Base-by-base conservation (phyloP, 2,329 filamentous ascomycete genomes). In the Pseudocercospora macadamiae region DNA sequence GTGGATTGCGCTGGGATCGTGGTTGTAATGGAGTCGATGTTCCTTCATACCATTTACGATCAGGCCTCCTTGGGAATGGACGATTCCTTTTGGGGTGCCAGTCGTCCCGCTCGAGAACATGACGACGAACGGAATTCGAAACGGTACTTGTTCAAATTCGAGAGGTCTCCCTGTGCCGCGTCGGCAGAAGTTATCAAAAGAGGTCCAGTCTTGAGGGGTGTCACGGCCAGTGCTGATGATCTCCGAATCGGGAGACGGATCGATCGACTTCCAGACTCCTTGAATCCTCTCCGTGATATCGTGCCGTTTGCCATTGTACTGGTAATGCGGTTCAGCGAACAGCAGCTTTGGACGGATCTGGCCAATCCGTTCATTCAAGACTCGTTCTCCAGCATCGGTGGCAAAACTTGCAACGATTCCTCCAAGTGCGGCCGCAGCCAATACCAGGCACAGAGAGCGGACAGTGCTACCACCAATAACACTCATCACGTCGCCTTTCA, bases 31-130 rank as follows among this genome's bases (percentile, higher is more conserved):
- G 3, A 54, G 23, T 12, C 44, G 28, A 21, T 44, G 39, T 10
- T 44, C 51, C n/a, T 55, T 55, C 39, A 55, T 18, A 18, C 26
- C 53, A 19, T 54, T 45, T 2, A 49, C 44, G n/a, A 51, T 30
- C 9, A 57, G 36, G 10, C 55, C 55, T 34, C 55, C 55, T 4
- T 65, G 63, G 2, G 89, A 86, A 71, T 93, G 93, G 53, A 88
- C 88, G 70, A 93, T 93, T 55, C 89, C 89, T 74, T 91, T 92
- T 16, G 89, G 89, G 63, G 86, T 86, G 64, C 89, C 89, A 0
- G 89, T 92, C 0, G 89, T 91, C 30, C 89, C 89, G 4, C 87
- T 90, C 0, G 88, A 90, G 74, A 91, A 92, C 1, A 88, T 89
- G n/a, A 93, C 89, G 71, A 93, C 93, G 18, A 88, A 86, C 18